These are phyloP conservation scores for cucumber (Cucumis sativus) DNA, from an alignment of 306 rosid species.

Conservation along the genomic window Cucumber_9930_V3 NC_026658.2:5079501-5080000, in stretches of 20 bases:
- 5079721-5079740: constrained; percentile 37
- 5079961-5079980: constrained; percentile 49
- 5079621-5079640: constrained; percentile 94
- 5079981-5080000: constrained; percentile 71
- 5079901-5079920: constrained; percentile 70
- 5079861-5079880: constrained; percentile 78
- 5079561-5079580: constrained; percentile 80
- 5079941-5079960: constrained; percentile 83
- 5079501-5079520: constrained; percentile 90
- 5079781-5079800: constrained; percentile 87
- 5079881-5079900: constrained; percentile 47
- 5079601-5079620: constrained; percentile 56
- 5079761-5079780: constrained; percentile 95
- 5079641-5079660: constrained; percentile 92
- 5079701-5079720: constrained; percentile 76
- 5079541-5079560: constrained; percentile 60
- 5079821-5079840: constrained; percentile 94
- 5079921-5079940: constrained; percentile 71
- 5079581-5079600: constrained; percentile 74
- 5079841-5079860: constrained; percentile 79
- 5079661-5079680: constrained; percentile 93
- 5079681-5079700: constrained; percentile 97
- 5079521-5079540: constrained; percentile 82
- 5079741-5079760: constrained; percentile 65
- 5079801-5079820: constrained; percentile 89